These are phyloP conservation scores for Adiantum capillusveneris DNA, from an alignment of 75 land plant genomes.

Conservation along the genomic window DNA sequence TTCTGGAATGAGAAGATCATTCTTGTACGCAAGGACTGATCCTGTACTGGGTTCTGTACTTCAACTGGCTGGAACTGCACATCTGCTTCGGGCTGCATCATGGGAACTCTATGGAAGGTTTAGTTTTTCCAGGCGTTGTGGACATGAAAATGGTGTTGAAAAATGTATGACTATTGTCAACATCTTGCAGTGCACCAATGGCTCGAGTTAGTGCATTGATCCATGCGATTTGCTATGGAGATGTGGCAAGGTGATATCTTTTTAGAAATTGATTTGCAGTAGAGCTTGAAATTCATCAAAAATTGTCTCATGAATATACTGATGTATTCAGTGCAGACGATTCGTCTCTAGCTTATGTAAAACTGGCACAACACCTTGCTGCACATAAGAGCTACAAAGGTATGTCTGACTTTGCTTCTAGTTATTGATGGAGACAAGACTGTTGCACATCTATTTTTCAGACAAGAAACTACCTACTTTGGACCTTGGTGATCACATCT, in stretches of 20 bases:
- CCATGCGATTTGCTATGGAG: slow-evolving; percentile 63
- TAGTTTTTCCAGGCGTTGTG: not conserved
- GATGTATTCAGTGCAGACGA: slow-evolving; percentile 55
- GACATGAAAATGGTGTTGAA: too few species aligned
- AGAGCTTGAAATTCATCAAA: not conserved
- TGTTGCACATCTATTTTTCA: too few species aligned
- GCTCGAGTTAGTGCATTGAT: slow-evolving; percentile 65
- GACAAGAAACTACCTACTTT: too few species aligned
- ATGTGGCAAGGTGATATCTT: slow-evolving; percentile 78
- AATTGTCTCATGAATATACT: slow-evolving; percentile 1
- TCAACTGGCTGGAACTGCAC: slow-evolving; percentile 75
- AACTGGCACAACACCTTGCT: slow-evolving; percentile 82
- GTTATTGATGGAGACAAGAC: too few species aligned
- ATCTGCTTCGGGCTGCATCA: slow-evolving; percentile 77
- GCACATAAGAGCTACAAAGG: slow-evolving; percentile 74
- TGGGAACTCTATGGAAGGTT: slow-evolving; percentile 97
- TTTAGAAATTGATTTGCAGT: too few species aligned
- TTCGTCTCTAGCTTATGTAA: slow-evolving; percentile 62
- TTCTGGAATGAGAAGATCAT: not conserved
- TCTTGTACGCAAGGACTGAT: slow-evolving; percentile 9
- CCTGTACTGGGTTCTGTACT: slow-evolving; percentile 59
- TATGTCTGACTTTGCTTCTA: too few species aligned
- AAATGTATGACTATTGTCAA: too few species aligned
- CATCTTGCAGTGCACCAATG: slow-evolving; percentile 61
- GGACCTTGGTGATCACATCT: too few species aligned